Evolutionary conservation across 371 early-diverging fungal species (phyloP).

Genomic region (Mortierella sp.): DNA sequence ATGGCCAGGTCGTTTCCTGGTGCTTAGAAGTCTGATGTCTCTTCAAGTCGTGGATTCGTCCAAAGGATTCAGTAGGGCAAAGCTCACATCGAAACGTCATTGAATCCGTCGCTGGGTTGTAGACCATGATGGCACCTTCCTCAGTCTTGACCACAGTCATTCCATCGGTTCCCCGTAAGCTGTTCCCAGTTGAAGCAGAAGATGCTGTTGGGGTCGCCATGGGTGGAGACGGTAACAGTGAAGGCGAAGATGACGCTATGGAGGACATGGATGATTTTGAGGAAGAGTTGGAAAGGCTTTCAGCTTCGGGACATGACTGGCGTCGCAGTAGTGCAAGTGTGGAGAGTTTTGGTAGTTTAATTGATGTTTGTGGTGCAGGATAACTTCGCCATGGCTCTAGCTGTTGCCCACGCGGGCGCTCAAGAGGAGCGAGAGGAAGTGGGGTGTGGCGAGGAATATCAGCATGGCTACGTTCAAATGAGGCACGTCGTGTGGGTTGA

Average conservation of each 20-base stretch:
- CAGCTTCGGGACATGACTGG: not conserved
- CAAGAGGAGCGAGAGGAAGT: not conserved
- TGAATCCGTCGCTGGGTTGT: constrained; percentile 35
- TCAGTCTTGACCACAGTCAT: constrained; percentile 30
- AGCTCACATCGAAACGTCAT: constrained; percentile 51
- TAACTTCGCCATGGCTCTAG: not conserved
- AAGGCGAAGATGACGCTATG: not conserved
- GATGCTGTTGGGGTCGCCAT: not conserved
- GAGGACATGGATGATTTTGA: constrained; percentile 2
- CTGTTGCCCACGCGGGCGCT: not conserved
- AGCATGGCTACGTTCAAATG: not conserved
- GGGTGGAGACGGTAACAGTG: not conserved
- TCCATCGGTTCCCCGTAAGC: constrained; percentile 29
- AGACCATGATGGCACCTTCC: constrained; percentile 48
- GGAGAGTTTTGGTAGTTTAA: not conserved
- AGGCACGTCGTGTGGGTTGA: not conserved
- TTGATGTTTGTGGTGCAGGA: not conserved
- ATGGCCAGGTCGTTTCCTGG: constrained; percentile 57
- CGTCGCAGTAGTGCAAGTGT: not conserved
- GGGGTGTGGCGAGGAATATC: not conserved
- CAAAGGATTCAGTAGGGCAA: constrained; percentile 49
- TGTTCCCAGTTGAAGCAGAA: not conserved
- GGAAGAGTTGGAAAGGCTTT: not conserved
- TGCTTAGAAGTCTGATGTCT: constrained; percentile 54
- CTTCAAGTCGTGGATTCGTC: constrained; percentile 53